phyloP scores from a whole-genome alignment of 2,329 filamentous ascomycete species.

The Phialophora verrucosa region DNA sequence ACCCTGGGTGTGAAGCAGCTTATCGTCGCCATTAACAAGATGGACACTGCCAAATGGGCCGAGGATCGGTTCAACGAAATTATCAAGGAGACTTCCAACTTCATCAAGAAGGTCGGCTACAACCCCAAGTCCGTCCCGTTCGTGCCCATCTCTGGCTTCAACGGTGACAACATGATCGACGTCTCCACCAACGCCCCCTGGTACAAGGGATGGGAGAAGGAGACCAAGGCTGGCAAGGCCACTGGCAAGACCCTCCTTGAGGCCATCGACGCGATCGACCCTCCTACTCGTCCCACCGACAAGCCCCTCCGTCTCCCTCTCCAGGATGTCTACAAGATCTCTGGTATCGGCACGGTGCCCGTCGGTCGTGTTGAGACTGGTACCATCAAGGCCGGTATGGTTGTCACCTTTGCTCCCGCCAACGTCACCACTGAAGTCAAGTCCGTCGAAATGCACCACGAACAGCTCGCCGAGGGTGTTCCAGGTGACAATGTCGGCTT shows the following conservation, averaged over 20 bases:
- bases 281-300: slow-evolving; percentile 90
- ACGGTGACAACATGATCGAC: slow-evolving; percentile 99
- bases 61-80: slow-evolving; percentile 97
- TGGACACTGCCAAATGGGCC: slow-evolving; percentile 99
- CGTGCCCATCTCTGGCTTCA: slow-evolving; percentile 99
- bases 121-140: slow-evolving; percentile 99
- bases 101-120: slow-evolving; percentile 99
- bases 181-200: slow-evolving; percentile 92
- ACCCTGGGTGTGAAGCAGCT: slow-evolving; percentile 99
- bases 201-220: slow-evolving; percentile 99
- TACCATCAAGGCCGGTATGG: slow-evolving; percentile 79
- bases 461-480: slow-evolving; percentile 92
- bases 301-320: slow-evolving; percentile 99
- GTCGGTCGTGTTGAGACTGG: slow-evolving; percentile 99
- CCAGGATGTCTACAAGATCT: slow-evolving; percentile 99
- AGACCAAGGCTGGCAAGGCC: slow-evolving; percentile 85
- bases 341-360: slow-evolving; percentile 99
- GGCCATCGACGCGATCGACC: slow-evolving; percentile 96
- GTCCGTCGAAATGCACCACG: slow-evolving; percentile 99
- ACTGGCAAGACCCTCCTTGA: slow-evolving; percentile 98
- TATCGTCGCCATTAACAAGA: slow-evolving; percentile 99
- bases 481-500: slow-evolving; percentile 99
- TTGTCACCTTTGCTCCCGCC: slow-evolving; percentile 98
- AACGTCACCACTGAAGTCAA: slow-evolving; percentile 99
- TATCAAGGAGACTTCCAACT: slow-evolving; percentile 99